These are phyloP conservation scores for Fusarium musae DNA, from an alignment of 2,329 filamentous ascomycete species.

Conservation along the genomic window DNA sequence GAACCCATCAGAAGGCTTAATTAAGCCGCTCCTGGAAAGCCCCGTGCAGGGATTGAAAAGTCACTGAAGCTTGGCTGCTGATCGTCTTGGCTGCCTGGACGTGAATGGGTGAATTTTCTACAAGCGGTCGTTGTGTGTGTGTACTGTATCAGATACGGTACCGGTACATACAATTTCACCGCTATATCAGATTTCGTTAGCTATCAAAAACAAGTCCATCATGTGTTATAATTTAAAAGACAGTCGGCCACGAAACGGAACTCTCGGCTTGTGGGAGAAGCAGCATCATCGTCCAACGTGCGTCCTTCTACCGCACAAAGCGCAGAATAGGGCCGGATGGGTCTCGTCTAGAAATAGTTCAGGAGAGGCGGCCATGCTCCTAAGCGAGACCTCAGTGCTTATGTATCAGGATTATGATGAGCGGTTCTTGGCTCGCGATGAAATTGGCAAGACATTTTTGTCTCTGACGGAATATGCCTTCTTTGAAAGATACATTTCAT, in stretches of 20 bases:
- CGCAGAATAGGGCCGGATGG: slow-evolving; percentile 18
- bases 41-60: slow-evolving; percentile 24
- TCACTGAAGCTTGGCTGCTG: slow-evolving; percentile 38
- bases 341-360: slow-evolving; percentile 27
- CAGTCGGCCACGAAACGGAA: not conserved
- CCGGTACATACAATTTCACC: slow-evolving; percentile 10
- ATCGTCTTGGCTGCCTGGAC: slow-evolving; percentile 23
- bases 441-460: not conserved
- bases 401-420: slow-evolving; percentile 7
- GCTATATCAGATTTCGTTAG: not conserved
- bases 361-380: slow-evolving; percentile 27
- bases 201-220: not conserved
- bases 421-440: slow-evolving; percentile 20
- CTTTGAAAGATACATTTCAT: too few species aligned
- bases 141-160: not conserved
- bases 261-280: slow-evolving; percentile 7
- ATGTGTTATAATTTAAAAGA: not conserved
- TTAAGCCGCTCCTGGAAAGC: slow-evolving; percentile 30
- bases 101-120: slow-evolving; percentile 17
- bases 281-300: not conserved
- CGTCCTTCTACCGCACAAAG: slow-evolving; percentile 3
- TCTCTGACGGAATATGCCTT: slow-evolving; percentile 2
- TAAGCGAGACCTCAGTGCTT: slow-evolving; percentile 23
- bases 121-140: not conserved
- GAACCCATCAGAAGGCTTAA: slow-evolving; percentile 23